Percentiles rank a stretch among this genome's conserved stretches.
phyloP scores from a whole-genome alignment of 192 early-diverging fungal genomes.

The Backusella psychrophila region DNA sequence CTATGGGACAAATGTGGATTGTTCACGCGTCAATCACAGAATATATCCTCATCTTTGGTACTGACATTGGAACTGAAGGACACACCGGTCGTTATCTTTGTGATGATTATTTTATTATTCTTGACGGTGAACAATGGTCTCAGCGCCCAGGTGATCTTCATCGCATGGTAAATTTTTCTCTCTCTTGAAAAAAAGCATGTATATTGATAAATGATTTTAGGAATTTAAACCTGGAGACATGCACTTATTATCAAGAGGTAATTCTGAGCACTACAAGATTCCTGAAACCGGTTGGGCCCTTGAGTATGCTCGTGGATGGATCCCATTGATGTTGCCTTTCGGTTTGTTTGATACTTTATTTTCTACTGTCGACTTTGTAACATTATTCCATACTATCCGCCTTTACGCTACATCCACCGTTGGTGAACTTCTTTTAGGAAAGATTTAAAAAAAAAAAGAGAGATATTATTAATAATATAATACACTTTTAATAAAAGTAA shows the following conservation, averaged over 20 bases:
- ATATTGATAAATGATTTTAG: constrained; percentile 12
- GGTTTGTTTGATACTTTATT: constrained; percentile 39
- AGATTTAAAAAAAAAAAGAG: constrained; percentile 22
- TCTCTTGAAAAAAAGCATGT: neutral
- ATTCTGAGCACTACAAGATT: constrained; percentile 43
- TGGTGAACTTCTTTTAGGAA: constrained; percentile 29
- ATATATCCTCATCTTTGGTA: constrained; percentile 47
- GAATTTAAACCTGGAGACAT: constrained; percentile 39
- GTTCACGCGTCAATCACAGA: constrained; percentile 44
- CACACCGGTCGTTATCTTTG: constrained; percentile 40
- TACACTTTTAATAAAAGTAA: neutral
- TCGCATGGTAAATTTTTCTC: constrained; percentile 27
- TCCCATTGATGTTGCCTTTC: constrained; percentile 46
- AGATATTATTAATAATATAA: neutral
- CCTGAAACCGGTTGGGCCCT: constrained; percentile 44
- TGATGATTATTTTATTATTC: constrained; percentile 49
- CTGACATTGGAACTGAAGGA: constrained; percentile 45
- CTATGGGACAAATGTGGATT: constrained; percentile 48
- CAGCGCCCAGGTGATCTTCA: constrained; percentile 35
- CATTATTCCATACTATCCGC: constrained; percentile 40
- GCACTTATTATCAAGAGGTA: constrained; percentile 40
- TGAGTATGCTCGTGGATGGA: constrained; percentile 47
- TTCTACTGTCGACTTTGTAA: constrained; percentile 38
- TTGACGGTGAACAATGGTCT: constrained; percentile 48
- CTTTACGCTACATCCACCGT: constrained; percentile 30